Percentiles rank a stretch among this genome's conserved stretches.
Conservation (phyloP, 305 asterid genomes). For the Rubia peregrina region DNA sequence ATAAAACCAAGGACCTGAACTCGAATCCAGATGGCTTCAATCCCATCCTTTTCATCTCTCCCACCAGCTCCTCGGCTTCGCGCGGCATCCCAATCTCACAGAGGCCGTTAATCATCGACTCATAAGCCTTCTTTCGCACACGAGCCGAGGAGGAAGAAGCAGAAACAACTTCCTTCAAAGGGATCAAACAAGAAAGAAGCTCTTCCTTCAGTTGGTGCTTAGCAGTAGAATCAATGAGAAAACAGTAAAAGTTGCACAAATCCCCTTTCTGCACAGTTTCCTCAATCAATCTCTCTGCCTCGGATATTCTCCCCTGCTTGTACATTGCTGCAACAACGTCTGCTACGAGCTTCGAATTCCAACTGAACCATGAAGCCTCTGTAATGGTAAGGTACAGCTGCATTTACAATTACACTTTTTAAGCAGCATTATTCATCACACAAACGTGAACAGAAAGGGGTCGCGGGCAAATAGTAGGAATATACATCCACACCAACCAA, state of each 20-base stretch:
- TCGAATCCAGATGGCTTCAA: slow-evolving; percentile 52
- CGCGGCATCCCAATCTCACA: slow-evolving; percentile 57
- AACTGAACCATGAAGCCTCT: slow-evolving; percentile 74
- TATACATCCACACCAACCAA: too few relatives aligned
- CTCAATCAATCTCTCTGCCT: slow-evolving; percentile 41
- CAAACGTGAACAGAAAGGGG: too few relatives aligned
- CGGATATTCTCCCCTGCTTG: slow-evolving; percentile 41
- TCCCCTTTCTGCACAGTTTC: slow-evolving; percentile 61
- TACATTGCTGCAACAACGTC: slow-evolving; percentile 53
- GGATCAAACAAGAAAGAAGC: slow-evolving; percentile 32
- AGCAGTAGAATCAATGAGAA: slow-evolving; percentile 48
- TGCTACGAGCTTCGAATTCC: slow-evolving; percentile 81
- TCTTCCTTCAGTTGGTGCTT: slow-evolving; percentile 42
- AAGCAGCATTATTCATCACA: not conserved
- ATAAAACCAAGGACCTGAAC: slow-evolving; percentile 41
- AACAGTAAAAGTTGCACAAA: slow-evolving; percentile 56
- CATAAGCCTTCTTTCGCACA: slow-evolving; percentile 53
- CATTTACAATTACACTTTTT: slow-evolving; percentile 11
- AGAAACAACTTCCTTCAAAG: slow-evolving; percentile 28
- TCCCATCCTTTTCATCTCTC: slow-evolving; percentile 55
- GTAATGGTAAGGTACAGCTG: slow-evolving; percentile 61
- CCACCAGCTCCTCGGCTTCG: slow-evolving; percentile 56
- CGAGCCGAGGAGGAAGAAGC: slow-evolving; percentile 52
- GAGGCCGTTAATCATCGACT: slow-evolving; percentile 50
- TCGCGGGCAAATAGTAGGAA: too few relatives aligned